These are phyloP conservation scores for Aspergillus ostianus DNA, from an alignment of 495 filamentous ascomycete species.

Conservation along the genomic window DNA sequence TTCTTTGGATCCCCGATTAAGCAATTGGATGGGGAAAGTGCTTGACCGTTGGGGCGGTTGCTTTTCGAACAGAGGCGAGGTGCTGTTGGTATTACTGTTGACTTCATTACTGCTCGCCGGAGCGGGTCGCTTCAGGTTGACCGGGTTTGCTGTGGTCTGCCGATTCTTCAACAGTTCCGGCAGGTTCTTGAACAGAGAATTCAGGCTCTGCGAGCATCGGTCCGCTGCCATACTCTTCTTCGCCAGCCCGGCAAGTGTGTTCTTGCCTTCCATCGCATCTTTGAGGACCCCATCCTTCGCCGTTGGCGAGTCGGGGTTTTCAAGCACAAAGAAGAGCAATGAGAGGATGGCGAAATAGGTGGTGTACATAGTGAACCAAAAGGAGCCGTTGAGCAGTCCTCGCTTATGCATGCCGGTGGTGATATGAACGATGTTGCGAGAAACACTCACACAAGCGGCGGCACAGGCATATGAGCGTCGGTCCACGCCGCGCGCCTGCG, in stretches of 20 bases:
- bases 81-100: constrained; percentile 25
- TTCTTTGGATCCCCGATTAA: constrained; percentile 23
- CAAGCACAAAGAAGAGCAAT: constrained; percentile 83
- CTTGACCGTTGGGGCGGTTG: constrained; percentile 44
- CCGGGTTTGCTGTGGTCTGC: constrained; percentile 42
- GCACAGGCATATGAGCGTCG: constrained; percentile 88
- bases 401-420: constrained; percentile 83
- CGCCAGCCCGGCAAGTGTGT: constrained; percentile 72
- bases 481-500: constrained; percentile 67
- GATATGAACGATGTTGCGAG: constrained; percentile 92
- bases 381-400: constrained; percentile 80
- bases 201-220: constrained; percentile 72
- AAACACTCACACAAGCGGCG: constrained; percentile 86
- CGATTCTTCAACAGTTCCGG: constrained; percentile 63
- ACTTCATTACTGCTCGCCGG: constrained; percentile 24
- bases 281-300: constrained; percentile 75
- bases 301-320: constrained; percentile 76
- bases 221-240: constrained; percentile 87
- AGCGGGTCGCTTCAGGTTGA: constrained; percentile 44
- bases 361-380: constrained; percentile 97
- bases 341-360: constrained; percentile 93
- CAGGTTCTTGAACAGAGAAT: constrained; percentile 75
- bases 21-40: constrained; percentile 46
- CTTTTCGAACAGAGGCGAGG: constrained; percentile 29
- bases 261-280: constrained; percentile 80